A percentile compares a stretch with the other conserved stretches of the same genome.
phyloP scores from a whole-genome alignment of 345 rosid species.

The Trapa bicornis region DNA sequence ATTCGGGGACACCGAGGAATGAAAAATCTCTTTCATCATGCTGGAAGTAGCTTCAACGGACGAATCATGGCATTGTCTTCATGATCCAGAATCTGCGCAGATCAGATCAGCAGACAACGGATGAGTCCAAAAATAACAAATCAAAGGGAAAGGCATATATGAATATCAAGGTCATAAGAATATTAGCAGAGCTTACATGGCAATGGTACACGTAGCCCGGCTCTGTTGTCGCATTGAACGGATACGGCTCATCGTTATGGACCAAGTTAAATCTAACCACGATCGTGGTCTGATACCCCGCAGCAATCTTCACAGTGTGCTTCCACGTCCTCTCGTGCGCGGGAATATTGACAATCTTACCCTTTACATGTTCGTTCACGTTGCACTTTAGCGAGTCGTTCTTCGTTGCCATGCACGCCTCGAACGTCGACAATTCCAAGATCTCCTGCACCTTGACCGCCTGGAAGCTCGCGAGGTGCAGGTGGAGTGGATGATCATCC shows the following conservation, averaged over 20 bases:
- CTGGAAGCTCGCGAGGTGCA: constrained; percentile 52
- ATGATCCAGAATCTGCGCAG: constrained; percentile 67
- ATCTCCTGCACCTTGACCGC: constrained; percentile 51
- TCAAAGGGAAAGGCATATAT: no score
- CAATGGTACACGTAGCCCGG: constrained; percentile 92
- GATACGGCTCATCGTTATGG: constrained; percentile 42
- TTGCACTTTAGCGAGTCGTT: constrained; percentile 55
- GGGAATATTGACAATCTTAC: constrained; percentile 28
- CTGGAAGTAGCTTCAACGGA: constrained; percentile 36
- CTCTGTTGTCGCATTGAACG: constrained; percentile 45
- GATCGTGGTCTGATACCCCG: constrained; percentile 46
- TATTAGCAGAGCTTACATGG: constrained; percentile 37
- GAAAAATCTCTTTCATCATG: not conserved
- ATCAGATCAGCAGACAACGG: not conserved
- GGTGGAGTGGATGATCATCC: constrained; percentile 16
- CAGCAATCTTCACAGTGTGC: constrained; percentile 63
- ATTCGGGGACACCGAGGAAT: no score
- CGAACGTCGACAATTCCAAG: constrained; percentile 30
- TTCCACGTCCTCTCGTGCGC: constrained; percentile 77
- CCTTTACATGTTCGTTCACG: constrained; percentile 37
- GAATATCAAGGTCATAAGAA: not conserved
- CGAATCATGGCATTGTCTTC: constrained; percentile 91
- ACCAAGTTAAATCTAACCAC: constrained; percentile 46
- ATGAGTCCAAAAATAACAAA: no score
- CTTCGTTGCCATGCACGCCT: constrained; percentile 38